Base-by-base conservation (phyloP, 2,329 filamentous ascomycete species). In the Emericellopsis cladophorae region DNA sequence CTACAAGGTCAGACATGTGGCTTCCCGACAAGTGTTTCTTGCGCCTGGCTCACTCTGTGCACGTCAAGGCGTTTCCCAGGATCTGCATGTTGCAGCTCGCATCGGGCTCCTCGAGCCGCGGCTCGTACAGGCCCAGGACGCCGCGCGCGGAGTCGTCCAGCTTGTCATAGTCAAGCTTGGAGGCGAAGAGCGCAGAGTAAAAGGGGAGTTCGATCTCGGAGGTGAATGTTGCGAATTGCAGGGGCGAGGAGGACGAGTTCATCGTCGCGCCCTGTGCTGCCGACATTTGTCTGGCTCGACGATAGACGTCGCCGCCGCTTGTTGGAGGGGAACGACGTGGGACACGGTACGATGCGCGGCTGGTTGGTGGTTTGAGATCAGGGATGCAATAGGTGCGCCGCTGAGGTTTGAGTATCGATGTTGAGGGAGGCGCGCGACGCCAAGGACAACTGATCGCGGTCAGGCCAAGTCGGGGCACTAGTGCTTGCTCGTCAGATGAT, bases 141-240 rank as follows among this genome's bases (percentile, higher is more conserved):
- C 82, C 81, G 36, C 90, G 84, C 21, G 88, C 84, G 9, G 89
- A 94, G 60, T 94, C 90, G 65, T 95, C 85, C 40, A 98, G 84
- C 64, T 89, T 95, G 66, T 95, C 92, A 72, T 94, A 82, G 59
- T 96, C 88, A 57, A 98, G 87, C 65, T 98, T 98, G 49, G 83
- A 84, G 6, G 82, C 79, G 44, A 93, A 92, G n/a, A 98, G 76
- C 5, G 87, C 81, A 36, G 85, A 83, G 59, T 95, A 98, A 63
- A 98, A 98, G 36, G 88, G 86, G 35, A 96, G 72, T 58, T 98
- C 92, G 55, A 96, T 88, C 64, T 95, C 87, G 38, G 90, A 95
- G 33, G 81, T 77, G 69, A 95, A 96, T 1, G 90, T 82, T 45
- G 87, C 86, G 62, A 89, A 98, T 66, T 75, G 73, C 40, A 77